Evolutionary conservation across 352 stramenopile genomes (phyloP), one percentile per base, ranked within the genome.

Genomic region (Globisporangium uncinulatum): DNA sequence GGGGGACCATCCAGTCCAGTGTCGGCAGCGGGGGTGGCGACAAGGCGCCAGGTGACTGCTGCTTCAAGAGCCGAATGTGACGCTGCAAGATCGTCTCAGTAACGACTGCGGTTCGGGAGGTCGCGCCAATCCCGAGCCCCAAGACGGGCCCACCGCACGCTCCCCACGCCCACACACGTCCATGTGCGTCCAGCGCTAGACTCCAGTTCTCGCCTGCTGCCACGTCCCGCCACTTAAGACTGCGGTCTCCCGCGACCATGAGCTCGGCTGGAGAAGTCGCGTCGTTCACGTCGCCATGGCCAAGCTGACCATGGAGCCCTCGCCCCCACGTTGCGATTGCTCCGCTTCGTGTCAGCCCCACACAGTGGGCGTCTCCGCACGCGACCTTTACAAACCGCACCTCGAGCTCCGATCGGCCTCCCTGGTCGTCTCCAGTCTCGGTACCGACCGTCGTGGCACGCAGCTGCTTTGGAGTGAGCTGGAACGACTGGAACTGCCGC

Each of bases 111-210:
- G 43, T 61, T 13, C 58, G 47, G 21, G 29, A 57, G 41, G 61
- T 46, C 13, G 41, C 61, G 21, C 55, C 58, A 59, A 63, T 61
- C 2, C 61, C 59, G 37, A 83, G 70, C 9, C 84, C 82, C 13
- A 92, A 74, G 1, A 92, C 85, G 29, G 89, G 71, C 19, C 76
- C 67, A 1, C 76, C 80, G 51, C 65, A 80, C 0, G 70, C 78
- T 1, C 89, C 89, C 89, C 90, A 97, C 1, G 77, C 77, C 69
- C 86, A 95, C 37, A 96, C 72, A 19, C 73, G 57, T 0, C 87
- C 90, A 11, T 76, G 54, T 3, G 47, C 56, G 15, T 87, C 78
- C 8, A 96, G 66, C 14, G 79, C 84, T 65, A 97, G 70, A 31
- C 71, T 83, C 71, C 87, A 96, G 51, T 91, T 86, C 32, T 83